Base-by-base conservation (phyloP, 495 filamentous ascomycete genomes). In the Rostrohypoxylon terebratum region DNA sequence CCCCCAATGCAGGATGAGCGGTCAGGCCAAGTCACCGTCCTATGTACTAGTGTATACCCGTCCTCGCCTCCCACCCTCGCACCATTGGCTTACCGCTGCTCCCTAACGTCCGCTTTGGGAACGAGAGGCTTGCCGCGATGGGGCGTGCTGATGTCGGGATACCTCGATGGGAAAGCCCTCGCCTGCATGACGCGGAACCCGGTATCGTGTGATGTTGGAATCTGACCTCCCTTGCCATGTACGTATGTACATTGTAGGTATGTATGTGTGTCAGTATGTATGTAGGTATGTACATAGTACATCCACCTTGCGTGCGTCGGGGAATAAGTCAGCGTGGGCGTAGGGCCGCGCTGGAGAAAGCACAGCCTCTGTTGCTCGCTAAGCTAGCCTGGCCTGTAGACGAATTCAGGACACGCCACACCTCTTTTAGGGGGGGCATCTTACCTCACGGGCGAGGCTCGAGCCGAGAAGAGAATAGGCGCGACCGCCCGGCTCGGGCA, bases 1-100 rank as follows among this genome's bases (percentile, higher is more conserved):
- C 47, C 47, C 55, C n/a, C n/a, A n/a, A 50, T 18, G 34, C 21
- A 44, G 55, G 65, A 68, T 65, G 64, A 65, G 64, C 60, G 65
- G 64, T 65, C 70, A 65, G 53, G 42, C 11, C 25, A 25, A 38
- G 0, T 44, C 9, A 9, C 16, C n/a, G n/a, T 20, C 38, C 21
- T 66, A 59, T 42, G 2, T 3, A 18, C 47, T 44, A 11, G 44
- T 23, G 33, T 20, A 63, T 34, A 54, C 13, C 58, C 34, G 36
- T 58, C 50, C 58, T 58, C 55, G 69, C 51, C 31, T 18, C 11
- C 16, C 51, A 38, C 58, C 63, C 42, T 14, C 23, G 51, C 14
- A 5, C n/a, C 45, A 47, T 68, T 68, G 59, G 64, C 59, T 55
- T 45, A 50, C 54, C 21, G 14, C 4, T 18, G 57, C 1, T 47